Evolutionary conservation across 768 basidiomycete genomes (phyloP), one percentile per base, ranked within the genome.

Genomic region (Boletellus ananiceps): DNA sequence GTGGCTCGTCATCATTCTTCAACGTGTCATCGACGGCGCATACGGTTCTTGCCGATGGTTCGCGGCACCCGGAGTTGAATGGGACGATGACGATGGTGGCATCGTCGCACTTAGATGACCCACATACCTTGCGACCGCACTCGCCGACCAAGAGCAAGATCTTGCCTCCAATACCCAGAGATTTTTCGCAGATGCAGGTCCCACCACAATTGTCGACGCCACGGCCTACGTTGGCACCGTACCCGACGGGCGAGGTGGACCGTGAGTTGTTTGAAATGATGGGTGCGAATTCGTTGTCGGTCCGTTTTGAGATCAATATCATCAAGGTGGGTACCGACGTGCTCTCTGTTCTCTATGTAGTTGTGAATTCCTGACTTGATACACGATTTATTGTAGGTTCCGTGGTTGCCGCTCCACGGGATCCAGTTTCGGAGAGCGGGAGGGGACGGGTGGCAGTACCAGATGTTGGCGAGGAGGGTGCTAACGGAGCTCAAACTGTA

Each of bases 401-500:
- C 93, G 39, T 91, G 85, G 84, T 72, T 97, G 42, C 92, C 93
- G 3, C 70, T 98, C 16, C 89, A 97, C 67, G 94, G 95, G 3
- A 87, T 98, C 39, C 95, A 98, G 63, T 98, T 97, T 73, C 83
- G 95, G 41, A 78, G 95, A 52, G 80, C 84, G 1, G 81, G 88
- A 23, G 94, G 94, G 1, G 90, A 95, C 57, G 89, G 87, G 0
- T 97, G 93, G 93, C 93, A 96, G 69, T 97, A 98, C 68, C 92
- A 94, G 65, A 93, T 93, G 89, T 78, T 98, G 35, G 93, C 90
- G 19, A 78, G 89, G 57, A 78, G 89, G 51, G 90, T 93, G 35
- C 70, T 93, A 58, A 93, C 89, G 34, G 90, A 93, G 67, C 77
- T 93, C 64, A 92, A 92, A 70, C 71, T 93, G 75, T 92, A 71